Evolutionary conservation across 768 basidiomycete genomes (phyloP), one percentile per base, ranked within the genome.

Genomic region (Pleurotus sapidus): DNA sequence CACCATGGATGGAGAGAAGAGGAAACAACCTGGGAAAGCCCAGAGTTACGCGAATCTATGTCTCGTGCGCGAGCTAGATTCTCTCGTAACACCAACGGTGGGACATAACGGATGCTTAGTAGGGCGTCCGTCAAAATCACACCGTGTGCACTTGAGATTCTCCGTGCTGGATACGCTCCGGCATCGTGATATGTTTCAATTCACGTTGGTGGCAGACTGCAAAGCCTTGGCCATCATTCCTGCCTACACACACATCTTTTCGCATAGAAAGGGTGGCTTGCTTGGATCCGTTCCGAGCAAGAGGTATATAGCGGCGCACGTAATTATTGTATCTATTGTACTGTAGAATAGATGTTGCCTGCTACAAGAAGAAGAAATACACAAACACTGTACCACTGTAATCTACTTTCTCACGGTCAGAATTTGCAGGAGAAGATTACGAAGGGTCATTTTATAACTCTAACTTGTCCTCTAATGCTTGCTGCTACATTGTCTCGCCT

Each of bases 21-120:
- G 49, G 72, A 77, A 45, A 64, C 62, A 27, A 60, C 73, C 7
- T 88, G 83, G 79, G 75, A 82, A 67, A 90, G 86, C 65, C 78
- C 83, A 1, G 85, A 88, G 72, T 65, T 92, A 39, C 77, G 81
- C 56, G 86, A 87, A 70, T 81, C 78, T 24, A 92, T 91, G 89
- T 84, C 84, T 69, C 73, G 76, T 6, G 89, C 89, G 7, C 74
- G 89, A 27, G 80, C 79, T 40, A 67, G 72, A 59, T 57, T 74
- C 38, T 37, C 51, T 37, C 38, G 37, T 40, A 23, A n/a, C 48
- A 58, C 72, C 34, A 53, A 53, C 42, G 60, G 60, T 9, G 51
- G 51, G 38, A 39, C 51, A 34, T 53, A 40, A 53, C 39, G 42
- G 15, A 2, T 43, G 42, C 42, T 20, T 12, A 43, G 7, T 14